These are phyloP conservation scores for Brachypodium distachyon DNA, from an alignment of 202 grass and related monocot species.

Conservation along the genomic window DNA sequence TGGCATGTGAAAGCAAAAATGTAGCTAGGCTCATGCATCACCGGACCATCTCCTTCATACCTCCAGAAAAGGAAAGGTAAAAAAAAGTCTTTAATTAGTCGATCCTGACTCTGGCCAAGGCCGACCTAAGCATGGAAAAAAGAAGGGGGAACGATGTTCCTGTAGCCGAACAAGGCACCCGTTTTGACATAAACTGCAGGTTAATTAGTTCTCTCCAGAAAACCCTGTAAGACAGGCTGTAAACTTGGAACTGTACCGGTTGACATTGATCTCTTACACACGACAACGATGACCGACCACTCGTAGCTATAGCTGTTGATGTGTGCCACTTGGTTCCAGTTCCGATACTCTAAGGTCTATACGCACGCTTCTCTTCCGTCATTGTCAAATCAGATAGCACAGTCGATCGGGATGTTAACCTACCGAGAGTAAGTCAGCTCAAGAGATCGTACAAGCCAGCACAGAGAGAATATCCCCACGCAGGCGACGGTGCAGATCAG, in stretches of 20 bases:
- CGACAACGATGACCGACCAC: neutral
- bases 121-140: no score
- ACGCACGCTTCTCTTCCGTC: neutral
- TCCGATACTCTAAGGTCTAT: neutral
- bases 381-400: neutral
- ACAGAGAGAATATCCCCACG: neutral
- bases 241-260: neutral
- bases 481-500: neutral
- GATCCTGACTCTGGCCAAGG: no score
- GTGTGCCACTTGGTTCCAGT: neutral
- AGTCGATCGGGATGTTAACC: neutral
- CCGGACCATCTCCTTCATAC: neutral
- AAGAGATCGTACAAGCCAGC: neutral
- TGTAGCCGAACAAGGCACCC: no score
- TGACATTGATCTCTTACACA: neutral
- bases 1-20: slow-evolving; percentile 18
- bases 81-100: neutral
- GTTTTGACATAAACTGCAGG: no score
- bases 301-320: neutral
- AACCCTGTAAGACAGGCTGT: neutral
- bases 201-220: neutral
- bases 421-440: neutral
- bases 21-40: neutral
- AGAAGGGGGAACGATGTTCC: no score
- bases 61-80: neutral